Conservation (phyloP, 306 rosid genomes). For the Styphnolobium japonicum region DNA sequence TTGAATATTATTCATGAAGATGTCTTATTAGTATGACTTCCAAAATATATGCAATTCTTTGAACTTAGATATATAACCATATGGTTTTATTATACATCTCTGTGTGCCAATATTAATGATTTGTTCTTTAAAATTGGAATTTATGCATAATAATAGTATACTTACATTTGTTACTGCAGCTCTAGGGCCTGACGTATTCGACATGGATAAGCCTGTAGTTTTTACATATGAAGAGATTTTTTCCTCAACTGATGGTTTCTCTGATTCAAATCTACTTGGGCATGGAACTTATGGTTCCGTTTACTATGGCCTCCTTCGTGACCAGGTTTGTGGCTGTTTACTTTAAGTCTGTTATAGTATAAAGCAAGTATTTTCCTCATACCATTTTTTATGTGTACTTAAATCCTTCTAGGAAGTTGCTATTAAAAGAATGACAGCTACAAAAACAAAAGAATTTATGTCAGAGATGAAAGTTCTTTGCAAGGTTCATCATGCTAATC, state of each 20-base stretch:
- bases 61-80: not conserved
- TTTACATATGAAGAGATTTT: slow-evolving; percentile 77
- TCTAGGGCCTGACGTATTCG: slow-evolving; percentile 61
- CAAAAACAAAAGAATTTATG: slow-evolving; percentile 86
- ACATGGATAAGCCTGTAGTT: slow-evolving; percentile 79
- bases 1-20: not conserved
- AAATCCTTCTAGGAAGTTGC: slow-evolving; percentile 80
- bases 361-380: slow-evolving; percentile 8
- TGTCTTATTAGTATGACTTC: not conserved
- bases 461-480: slow-evolving; percentile 91
- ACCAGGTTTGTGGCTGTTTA: slow-evolving; percentile 63
- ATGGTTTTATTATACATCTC: not conserved
- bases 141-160: slow-evolving; percentile 5
- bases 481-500: slow-evolving; percentile 96
- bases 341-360: not conserved
- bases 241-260: slow-evolving; percentile 76
- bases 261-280: slow-evolving; percentile 88
- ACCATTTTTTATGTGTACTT: slow-evolving; percentile 25
- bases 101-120: not conserved
- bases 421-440: slow-evolving; percentile 91
- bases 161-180: slow-evolving; percentile 47
- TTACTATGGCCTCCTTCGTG: slow-evolving; percentile 69
- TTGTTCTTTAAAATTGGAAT: slow-evolving; percentile 9
- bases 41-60: not conserved
- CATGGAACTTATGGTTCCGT: slow-evolving; percentile 97